Evolutionary conservation across 345 rosid genomes (phyloP), one percentile per base, ranked within the genome.

Genomic region (Microthlaspi erraticum): DNA sequence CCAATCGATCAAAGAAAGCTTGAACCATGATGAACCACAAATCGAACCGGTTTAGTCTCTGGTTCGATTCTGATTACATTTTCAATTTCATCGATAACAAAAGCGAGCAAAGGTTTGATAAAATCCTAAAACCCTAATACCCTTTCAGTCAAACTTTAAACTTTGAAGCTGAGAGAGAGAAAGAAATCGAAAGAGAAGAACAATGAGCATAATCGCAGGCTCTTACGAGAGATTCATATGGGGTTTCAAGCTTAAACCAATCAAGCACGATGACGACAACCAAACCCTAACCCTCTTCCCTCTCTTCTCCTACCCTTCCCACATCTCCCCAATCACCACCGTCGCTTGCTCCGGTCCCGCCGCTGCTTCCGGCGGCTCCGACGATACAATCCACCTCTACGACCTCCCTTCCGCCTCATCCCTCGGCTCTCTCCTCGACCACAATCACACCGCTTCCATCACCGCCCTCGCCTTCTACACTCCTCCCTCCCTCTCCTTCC

Each of bases 271-370:
- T 10, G 26, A 81, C 18, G 77, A 63, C 1, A 29, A 50, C 8
- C 68, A 74, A 61, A 41, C 81, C 75, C 85, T 86, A 17, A 81
- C 88, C 50, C 82, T 93, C 9, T 68, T 83, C 62, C 92, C 80
- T 54, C 79, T 86, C 81, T 91, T 91, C 84, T 88, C 95, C n/a
- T 91, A 94, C 81, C 96, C 89, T 3, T 84, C 97, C 68, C 97
- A 94, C 81, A 81, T 72, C 68, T 79, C 91, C 64, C 83, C 93
- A n/a, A 85, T 94, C 82, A 84, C 90, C 72, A 52, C 92, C 70
- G 92, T 84, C 52, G 88, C 95, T 41, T 84, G 89, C 69, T 65
- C 96, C 6, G 96, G 93, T 11, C 82, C 95, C 61, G 88, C 82
- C 56, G 96, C 93, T 0, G 96, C 96, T 3, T 88, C 99, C 7